Evolutionary conservation across 2,329 filamentous ascomycete genomes (phyloP).

Genomic region (Ceratocystis colombiana): DNA sequence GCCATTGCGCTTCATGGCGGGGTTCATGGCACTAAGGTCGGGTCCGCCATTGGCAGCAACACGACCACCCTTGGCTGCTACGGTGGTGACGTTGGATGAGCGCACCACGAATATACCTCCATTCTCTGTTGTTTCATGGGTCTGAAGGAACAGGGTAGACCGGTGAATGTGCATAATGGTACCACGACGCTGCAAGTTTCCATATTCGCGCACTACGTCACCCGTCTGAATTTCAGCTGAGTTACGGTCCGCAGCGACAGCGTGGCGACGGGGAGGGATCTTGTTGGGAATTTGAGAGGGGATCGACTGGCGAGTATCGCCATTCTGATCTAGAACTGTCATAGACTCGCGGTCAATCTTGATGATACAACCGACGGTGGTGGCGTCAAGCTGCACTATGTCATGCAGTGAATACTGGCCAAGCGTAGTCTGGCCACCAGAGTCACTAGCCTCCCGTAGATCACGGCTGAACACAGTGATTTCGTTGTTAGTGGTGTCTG

Average conservation of each 20-base stretch:
- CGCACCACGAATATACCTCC: constrained; percentile 81
- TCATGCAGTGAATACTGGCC: constrained; percentile 89
- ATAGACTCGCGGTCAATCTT: constrained; percentile 92
- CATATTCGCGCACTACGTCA: constrained; percentile 83
- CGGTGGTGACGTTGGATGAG: constrained; percentile 73
- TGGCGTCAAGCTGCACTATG: constrained; percentile 82
- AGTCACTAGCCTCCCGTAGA: constrained; percentile 82
- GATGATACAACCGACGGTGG: constrained; percentile 85
- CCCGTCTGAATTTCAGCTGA: constrained; percentile 86
- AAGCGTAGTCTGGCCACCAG: constrained; percentile 72
- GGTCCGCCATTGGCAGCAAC: constrained; percentile 53
- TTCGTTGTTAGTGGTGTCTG: constrained; percentile 84
- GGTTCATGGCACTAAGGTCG: constrained; percentile 86
- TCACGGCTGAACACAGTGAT: constrained; percentile 98
- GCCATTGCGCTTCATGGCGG: constrained; percentile 63
- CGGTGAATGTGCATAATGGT: constrained; percentile 90
- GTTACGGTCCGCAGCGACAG: constrained; percentile 84
- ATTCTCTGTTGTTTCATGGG: constrained; percentile 73
- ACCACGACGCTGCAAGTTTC: constrained; percentile 74
- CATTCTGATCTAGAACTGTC: constrained; percentile 81
- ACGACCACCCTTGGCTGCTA: constrained; percentile 88
- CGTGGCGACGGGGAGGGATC: constrained; percentile 68
- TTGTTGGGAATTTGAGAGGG: constrained; percentile 89
- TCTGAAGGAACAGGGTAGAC: constrained; percentile 84
- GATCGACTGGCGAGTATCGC: constrained; percentile 68